These are phyloP conservation scores for Cyclotella baltica DNA, from an alignment of 108 stramenopile species.

Conservation along the genomic window DNA sequence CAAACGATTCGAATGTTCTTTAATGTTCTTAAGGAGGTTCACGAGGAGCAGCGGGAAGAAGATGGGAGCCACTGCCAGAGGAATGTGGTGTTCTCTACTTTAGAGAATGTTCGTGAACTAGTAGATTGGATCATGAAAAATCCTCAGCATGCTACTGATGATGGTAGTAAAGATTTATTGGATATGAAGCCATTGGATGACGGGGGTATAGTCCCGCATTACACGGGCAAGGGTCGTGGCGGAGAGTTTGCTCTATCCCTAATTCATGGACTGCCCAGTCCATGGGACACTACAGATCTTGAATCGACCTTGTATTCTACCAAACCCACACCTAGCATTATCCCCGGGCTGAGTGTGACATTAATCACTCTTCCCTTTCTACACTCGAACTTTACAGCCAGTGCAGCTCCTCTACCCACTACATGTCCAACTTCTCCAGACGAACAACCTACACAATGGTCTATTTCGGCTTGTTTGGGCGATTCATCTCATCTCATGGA, in stretches of 20 bases:
- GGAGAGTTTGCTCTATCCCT: conserved; percentile 47
- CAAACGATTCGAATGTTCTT: conserved; percentile 58
- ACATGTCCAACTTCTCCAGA: neutral
- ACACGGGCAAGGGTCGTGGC: conserved; percentile 61
- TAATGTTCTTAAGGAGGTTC: conserved; percentile 43
- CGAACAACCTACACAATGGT: conserved; percentile 55
- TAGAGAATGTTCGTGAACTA: conserved; percentile 64
- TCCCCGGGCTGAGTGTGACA: conserved; percentile 53
- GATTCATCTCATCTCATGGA: conserved; percentile 51
- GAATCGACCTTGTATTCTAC: neutral
- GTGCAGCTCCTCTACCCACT: conserved; percentile 58
- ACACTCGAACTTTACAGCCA: conserved; percentile 63
- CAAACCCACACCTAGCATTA: conserved; percentile 13
- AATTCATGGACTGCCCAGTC: conserved; percentile 25
- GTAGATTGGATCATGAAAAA: conserved; percentile 35
- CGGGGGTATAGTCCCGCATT: conserved; percentile 70
- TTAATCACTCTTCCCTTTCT: conserved; percentile 63
- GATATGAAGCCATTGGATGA: conserved; percentile 65
- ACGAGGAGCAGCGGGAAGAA: conserved; percentile 26
- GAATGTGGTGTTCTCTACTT: conserved; percentile 60
- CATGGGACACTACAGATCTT: conserved; percentile 10
- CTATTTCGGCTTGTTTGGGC: conserved; percentile 60
- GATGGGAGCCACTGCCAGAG: conserved; percentile 24
- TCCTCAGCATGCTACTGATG: neutral
- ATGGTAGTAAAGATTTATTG: conserved; percentile 15